A percentile compares a stretch with the other conserved stretches of the same genome.
phyloP scores from a whole-genome alignment of 495 filamentous ascomycete genomes.

The Penicillium lagena region DNA sequence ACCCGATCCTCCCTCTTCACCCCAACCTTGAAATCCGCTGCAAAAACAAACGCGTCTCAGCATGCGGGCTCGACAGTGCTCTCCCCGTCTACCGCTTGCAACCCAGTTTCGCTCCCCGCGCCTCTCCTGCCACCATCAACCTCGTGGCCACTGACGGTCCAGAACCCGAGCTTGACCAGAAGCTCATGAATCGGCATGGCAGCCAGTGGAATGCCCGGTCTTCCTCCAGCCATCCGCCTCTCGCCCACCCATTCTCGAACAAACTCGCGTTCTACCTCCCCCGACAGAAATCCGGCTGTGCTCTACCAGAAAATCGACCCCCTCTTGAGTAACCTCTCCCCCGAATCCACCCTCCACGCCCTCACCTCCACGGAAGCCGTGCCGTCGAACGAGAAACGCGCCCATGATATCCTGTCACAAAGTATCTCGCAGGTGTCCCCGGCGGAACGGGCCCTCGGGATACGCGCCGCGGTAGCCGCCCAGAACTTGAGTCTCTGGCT shows the following conservation, averaged over 20 bases:
- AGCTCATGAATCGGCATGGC: conserved; percentile 25
- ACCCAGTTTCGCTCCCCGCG: conserved; percentile 13
- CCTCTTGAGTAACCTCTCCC: conserved; percentile 47
- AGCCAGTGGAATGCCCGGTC: conserved; percentile 19
- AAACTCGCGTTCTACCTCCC: conserved; percentile 20
- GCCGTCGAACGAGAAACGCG: conserved; percentile 38
- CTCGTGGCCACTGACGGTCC: conserved; percentile 2
- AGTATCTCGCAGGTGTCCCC: conserved; percentile 63
- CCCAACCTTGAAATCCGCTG: no score
- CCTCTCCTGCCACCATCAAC: conserved; percentile 14
- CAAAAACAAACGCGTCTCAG: conserved; percentile 12
- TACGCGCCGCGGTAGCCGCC: conserved; percentile 66
- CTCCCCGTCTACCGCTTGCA: conserved; percentile 14
- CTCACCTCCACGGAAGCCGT: conserved; percentile 48
- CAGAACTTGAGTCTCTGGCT: conserved; percentile 72
- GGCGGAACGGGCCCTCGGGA: conserved; percentile 63
- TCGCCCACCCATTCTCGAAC: conserved; percentile 18
- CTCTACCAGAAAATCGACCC: conserved; percentile 38
- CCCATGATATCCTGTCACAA: conserved; percentile 49
- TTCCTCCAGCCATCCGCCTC: conserved; percentile 24
- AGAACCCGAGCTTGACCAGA: no score
- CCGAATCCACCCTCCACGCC: conserved; percentile 49
- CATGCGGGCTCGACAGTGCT: conserved; percentile 24
- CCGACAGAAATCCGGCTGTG: conserved; percentile 17
- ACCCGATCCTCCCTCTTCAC: no score